Base-by-base conservation (phyloP, 176 grass and related monocot genomes). In the Phragmites australis region DNA sequence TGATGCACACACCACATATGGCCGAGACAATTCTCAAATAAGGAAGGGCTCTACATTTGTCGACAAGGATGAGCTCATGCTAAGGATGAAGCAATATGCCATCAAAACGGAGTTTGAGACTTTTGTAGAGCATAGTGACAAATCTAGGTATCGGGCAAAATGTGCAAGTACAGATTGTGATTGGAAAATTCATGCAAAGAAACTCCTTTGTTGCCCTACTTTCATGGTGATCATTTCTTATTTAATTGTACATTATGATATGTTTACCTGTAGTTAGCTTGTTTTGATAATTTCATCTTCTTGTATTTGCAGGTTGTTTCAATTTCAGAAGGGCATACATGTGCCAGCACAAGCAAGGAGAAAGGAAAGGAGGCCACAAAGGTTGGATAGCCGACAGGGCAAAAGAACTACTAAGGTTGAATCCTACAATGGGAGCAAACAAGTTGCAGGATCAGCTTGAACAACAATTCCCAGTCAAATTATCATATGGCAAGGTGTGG, bases 51-150 rank as follows among this genome's bases (percentile, higher is more conserved):
- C 65, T 8, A 69, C 67, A 62, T 85, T 85, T 85, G 55, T 31
- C 9, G 83, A 85, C 37, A 71, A 78, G 10, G 8, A 1, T n/a
- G 51, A 65, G 2, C 79, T 79, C 9, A 15, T 48, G 0, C 1
- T 41, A 3, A 14, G 12, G 40, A 49, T 85, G 6, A 64, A 27
- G 30, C 65, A 61, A 16, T 70, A 42, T 78, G 41, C 74, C 4
- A 85, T 85, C 5, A 41, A 40, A 48, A 85, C 62, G 1, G 27
- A 86, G n/a, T 86, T 86, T 80, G 29, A 73, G 0, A 53, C 54
- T 19, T 30, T 4, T 19, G 61, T 72, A n/a, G 29, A 7, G 14
- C 75, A 86, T 29, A 62, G 44, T 42, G 66, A 80, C 6, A 86
- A 8, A 6, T 9, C 10, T 43, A 64, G 65, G 15, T 72, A 69